phyloP scores from a whole-genome alignment of 257 asterid species.

The Datura wrightii region DNA sequence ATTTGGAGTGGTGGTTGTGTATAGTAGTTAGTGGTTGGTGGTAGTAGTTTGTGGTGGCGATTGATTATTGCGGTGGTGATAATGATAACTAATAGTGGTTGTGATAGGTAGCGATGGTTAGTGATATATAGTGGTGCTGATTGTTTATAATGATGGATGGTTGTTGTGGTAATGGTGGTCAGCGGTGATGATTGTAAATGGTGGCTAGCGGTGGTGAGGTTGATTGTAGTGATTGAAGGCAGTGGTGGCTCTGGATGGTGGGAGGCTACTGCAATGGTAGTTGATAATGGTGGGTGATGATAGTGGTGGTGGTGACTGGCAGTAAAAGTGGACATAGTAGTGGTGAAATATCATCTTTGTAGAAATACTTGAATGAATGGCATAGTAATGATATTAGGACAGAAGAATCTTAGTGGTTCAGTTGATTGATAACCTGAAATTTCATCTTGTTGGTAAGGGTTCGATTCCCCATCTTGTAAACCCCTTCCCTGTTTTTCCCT shows the following conservation, averaged over 20 bases:
- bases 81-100: too few species aligned
- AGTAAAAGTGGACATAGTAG: too few species aligned
- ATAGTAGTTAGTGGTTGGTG: neutral
- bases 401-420: too few species aligned
- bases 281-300: neutral
- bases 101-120: too few species aligned
- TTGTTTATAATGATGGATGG: neutral
- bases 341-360: slow-evolving; percentile 2
- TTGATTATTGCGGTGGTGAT: too few species aligned
- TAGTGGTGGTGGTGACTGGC: neutral
- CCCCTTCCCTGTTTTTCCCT: too few species aligned
- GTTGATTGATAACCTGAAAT: too few species aligned
- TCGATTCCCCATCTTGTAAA: too few species aligned
- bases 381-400: neutral
- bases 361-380: neutral
- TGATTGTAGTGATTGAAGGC: neutral
- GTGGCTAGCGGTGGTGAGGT: neutral
- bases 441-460: too few species aligned
- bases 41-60: neutral
- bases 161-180: neutral
- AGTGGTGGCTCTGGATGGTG: slow-evolving; percentile 6
- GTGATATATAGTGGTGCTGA: neutral
- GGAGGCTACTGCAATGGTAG: neutral
- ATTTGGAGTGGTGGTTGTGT: neutral
- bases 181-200: neutral